Conservation (phyloP, 169 alveolate species). For the Nephromyces sp. region DNA sequence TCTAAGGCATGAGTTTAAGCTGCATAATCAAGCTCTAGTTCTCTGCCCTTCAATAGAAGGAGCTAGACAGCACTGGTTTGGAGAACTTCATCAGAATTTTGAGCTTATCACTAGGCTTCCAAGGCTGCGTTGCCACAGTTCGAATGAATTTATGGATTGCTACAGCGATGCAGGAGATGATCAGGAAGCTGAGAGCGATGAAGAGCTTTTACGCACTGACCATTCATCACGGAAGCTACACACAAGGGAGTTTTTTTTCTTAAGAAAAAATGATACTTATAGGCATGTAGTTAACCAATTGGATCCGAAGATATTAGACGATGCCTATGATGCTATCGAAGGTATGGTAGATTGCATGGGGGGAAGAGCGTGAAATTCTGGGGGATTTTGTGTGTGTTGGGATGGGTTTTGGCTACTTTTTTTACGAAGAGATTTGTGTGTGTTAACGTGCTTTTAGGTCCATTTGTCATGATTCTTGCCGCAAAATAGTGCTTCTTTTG, state of each 20-base stretch:
- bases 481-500: too few relatives aligned
- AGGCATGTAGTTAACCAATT: not conserved
- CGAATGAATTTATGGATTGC: too few relatives aligned
- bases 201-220: not conserved
- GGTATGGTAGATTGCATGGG: constrained; percentile 1
- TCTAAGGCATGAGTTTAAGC: constrained; percentile 22
- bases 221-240: too few relatives aligned
- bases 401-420: not conserved
- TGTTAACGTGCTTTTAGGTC: too few relatives aligned
- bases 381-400: not conserved
- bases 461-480: too few relatives aligned
- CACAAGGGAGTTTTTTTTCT: not conserved
- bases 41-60: constrained; percentile 34
- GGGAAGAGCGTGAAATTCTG: not conserved
- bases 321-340: constrained; percentile 18
- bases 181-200: not conserved
- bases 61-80: constrained; percentile 45
- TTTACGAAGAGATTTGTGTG: too few relatives aligned
- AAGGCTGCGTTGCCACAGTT: not conserved
- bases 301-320: not conserved
- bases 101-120: constrained; percentile 29
- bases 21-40: constrained; percentile 23
- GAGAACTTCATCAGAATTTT: constrained; percentile 17
- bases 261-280: constrained; percentile 8
- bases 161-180: too few relatives aligned